Base-by-base conservation (phyloP, 352 stramenopile genomes). In the Pythium chondricola region DNA sequence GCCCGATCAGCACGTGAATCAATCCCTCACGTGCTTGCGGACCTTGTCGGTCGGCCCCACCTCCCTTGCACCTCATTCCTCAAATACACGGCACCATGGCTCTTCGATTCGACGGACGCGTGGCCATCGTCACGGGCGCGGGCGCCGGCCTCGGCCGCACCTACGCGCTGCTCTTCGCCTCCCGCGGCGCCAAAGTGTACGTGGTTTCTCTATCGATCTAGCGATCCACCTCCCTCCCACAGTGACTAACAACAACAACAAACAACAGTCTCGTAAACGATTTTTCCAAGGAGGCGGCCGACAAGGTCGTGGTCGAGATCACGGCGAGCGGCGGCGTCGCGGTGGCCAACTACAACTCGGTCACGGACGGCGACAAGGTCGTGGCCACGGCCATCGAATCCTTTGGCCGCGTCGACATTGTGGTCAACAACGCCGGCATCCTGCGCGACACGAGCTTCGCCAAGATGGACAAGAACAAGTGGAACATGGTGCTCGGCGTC, bases 381-480 rank as follows among this genome's bases (percentile, higher is more conserved):
- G 76, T 93, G 13, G 71, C 63, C 13, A 87, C 75, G 47, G 80
- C 77, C 25, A 85, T 93, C 43, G 53, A 74, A 29, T 63, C 47
- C 27, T 93, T 78, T 31, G 77, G 75, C 17, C 79, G 83, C 46
- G 67, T 93, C 20, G 82, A 93, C 48, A 91, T 93, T 25, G 32
- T 93, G n/a, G 72, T 91, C 32, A 93, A 93, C 72, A 98, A 98
- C 67, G 95, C 95, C 11, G 93, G 88, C 9, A 95, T 98, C 58
- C 60, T 98, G 71, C 77, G 95, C 59, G 66, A 96, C 80, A 71
- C 88, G 52, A 79, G 62, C 42, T 96, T 96, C 59, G 58, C 69
- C 57, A 96, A 96, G 67, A 96, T 96, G 87, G 83, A 64, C 33
- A 83, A 95, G 54, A 67, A 81, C 17, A 71, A 95, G 50, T 96